Conservation (phyloP, 495 filamentous ascomycete genomes). For the Bryoglossum gracile region DNA sequence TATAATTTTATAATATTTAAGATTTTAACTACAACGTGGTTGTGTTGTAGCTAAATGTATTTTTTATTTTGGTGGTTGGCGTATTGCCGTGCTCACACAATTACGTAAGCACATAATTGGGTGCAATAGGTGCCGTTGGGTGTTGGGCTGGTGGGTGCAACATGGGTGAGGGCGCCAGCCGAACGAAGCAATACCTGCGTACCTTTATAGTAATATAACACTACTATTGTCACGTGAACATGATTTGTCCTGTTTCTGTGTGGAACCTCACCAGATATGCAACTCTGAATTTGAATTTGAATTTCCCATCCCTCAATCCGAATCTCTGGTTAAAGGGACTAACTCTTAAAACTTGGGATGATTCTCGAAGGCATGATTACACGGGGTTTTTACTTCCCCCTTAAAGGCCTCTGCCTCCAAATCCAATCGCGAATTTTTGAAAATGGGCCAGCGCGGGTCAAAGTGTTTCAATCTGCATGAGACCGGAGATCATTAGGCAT, state of each 20-base stretch:
- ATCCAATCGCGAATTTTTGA: not conserved
- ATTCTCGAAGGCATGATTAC: slow-evolving; percentile 5
- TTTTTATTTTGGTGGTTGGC: too few relatives aligned
- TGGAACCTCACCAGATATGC: not conserved
- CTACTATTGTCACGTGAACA: not conserved
- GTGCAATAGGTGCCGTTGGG: too few relatives aligned
- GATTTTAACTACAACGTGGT: too few relatives aligned
- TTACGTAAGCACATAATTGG: too few relatives aligned
- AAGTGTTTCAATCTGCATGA: slow-evolving; percentile 22
- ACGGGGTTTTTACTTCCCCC: not conserved
- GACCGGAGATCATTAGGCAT: slow-evolving; percentile 14
- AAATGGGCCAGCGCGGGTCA: not conserved
- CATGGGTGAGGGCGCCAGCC: too few relatives aligned
- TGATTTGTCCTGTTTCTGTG: not conserved
- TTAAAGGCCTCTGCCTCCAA: not conserved
- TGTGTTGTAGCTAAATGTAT: too few relatives aligned
- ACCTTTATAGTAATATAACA: too few relatives aligned
- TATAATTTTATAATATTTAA: too few relatives aligned
- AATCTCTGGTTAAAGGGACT: not conserved
- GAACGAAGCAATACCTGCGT: too few relatives aligned
- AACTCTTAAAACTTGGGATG: not conserved
- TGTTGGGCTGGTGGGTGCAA: too few relatives aligned
- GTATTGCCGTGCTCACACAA: too few relatives aligned
- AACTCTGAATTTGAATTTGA: not conserved
- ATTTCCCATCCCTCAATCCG: not conserved